Conservation (phyloP, 345 rosid species). For the Gossypium rotundifolium region DNA sequence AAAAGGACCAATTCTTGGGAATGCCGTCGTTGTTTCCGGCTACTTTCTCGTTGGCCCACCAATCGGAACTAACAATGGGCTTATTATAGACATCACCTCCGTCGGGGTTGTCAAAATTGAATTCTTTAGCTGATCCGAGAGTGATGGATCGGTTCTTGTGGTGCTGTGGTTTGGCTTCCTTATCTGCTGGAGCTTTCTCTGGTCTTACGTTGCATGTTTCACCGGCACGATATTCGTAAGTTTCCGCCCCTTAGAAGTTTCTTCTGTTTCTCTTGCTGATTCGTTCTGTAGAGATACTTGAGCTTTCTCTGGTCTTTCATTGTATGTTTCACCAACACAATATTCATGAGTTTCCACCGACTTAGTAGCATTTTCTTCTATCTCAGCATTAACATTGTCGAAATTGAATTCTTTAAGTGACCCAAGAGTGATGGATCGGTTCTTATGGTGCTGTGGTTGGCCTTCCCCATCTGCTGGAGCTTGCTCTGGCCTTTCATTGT, state of each 20-base stretch:
- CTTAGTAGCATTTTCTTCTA: neutral
- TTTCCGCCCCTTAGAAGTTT: conserved; percentile 18
- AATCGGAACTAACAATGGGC: conserved; percentile 30
- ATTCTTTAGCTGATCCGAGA: conserved; percentile 55
- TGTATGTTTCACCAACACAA: neutral
- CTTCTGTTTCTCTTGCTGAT: conserved; percentile 16
- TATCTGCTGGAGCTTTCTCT: conserved; percentile 26
- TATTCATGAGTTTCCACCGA: neutral
- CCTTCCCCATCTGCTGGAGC: conserved; percentile 22
- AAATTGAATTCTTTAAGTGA: conserved; percentile 67
- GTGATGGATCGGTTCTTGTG: conserved; percentile 45
- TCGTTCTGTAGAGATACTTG: conserved; percentile 8
- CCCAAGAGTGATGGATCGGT: conserved; percentile 51
- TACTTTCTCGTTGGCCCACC: conserved; percentile 55
- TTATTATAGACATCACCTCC: conserved; percentile 39
- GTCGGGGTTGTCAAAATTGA: conserved; percentile 55
- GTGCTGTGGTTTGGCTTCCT: conserved; percentile 26
- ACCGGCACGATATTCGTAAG: conserved; percentile 10
- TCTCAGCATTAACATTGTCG: conserved; percentile 39
- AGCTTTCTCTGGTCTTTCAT: neutral
- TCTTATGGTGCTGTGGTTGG: conserved; percentile 32
- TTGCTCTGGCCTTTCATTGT: conserved; percentile 22
- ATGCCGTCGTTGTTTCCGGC: conserved; percentile 34
- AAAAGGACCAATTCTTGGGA: conserved; percentile 70
- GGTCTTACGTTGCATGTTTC: conserved; percentile 26